Conservation (phyloP, 768 basidiomycete species). For the Glaciozyma antarctica region DNA sequence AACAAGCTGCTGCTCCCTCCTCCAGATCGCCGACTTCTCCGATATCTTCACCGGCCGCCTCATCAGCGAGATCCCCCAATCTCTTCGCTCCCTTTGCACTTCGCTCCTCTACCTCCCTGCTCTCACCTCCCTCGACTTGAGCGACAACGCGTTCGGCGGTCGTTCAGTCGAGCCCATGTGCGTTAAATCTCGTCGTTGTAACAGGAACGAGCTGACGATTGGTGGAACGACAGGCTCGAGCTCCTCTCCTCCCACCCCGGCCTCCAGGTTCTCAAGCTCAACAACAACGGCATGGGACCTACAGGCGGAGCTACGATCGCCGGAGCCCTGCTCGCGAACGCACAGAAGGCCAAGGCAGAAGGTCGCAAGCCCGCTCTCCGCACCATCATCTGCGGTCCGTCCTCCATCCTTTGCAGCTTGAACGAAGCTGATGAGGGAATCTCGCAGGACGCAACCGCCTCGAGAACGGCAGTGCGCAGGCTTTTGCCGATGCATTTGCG, state of each 20-base stretch:
- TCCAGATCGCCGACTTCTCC: conserved; percentile 83
- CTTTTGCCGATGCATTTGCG: conserved; percentile 80
- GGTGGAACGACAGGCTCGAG: conserved; percentile 21
- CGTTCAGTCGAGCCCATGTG: conserved; percentile 81
- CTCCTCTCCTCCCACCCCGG: conserved; percentile 50
- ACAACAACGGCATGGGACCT: conserved; percentile 93
- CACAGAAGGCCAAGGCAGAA: conserved; percentile 54
- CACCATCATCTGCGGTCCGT: conserved; percentile 62
- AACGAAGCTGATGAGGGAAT: neutral
- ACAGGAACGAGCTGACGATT: conserved; percentile 30
- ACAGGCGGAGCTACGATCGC: conserved; percentile 78
- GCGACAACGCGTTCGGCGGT: conserved; percentile 93
- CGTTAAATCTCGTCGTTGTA: conserved; percentile 65
- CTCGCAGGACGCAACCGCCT: conserved; percentile 68
- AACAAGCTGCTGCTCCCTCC: neutral
- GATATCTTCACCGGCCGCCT: conserved; percentile 97
- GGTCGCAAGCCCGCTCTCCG: conserved; percentile 64
- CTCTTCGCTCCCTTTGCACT: conserved; percentile 78
- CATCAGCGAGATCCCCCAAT: conserved; percentile 85
- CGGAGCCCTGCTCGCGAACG: conserved; percentile 68
- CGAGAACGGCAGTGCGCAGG: conserved; percentile 72
- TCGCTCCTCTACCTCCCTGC: conserved; percentile 69
- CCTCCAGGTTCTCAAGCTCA: conserved; percentile 76
- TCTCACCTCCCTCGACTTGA: conserved; percentile 78
- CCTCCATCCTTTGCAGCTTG: neutral